Evolutionary conservation across 1,284 basidiomycete genomes (phyloP), one percentile per base, ranked within the genome.

Genomic region (Pseudozyma sp.): DNA sequence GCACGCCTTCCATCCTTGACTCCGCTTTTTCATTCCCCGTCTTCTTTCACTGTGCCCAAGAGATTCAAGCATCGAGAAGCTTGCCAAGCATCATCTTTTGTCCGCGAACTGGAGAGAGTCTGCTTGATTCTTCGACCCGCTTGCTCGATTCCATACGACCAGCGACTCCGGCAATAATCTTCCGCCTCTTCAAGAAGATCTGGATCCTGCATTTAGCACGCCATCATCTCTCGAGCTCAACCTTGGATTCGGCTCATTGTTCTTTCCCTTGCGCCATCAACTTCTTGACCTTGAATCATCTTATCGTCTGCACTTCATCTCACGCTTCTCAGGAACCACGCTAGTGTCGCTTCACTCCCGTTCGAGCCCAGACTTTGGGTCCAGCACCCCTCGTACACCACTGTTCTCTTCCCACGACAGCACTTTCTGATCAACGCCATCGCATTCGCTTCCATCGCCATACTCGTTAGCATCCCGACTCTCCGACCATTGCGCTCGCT

Each of bases 201-300:
- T 31, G 6, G 25, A 6, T 25, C 49, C 38, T 45, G 10, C 21
- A 9, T 19, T 50, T 40, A 62, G 60, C 60, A 62, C 60, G 60
- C 60, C 60, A 62, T 62, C 39, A 13, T 19, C 40, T 25, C n/a
- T 35, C 34, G 12, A 38, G 34, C 31, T 25, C n/a, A 3, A 6
- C 25, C 25, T 31, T 6, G 25, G 25, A 3, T 19, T 12, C 48
- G 36, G 11, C 39, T 18, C 18, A 0, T 53, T 8, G 42, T 4
- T 34, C 19, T 31, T 40, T 18, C 16, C 12, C 34, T 51, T 50
- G 43, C 55, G 49, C 61, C 61, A 48, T 63, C 60, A 47, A 40
- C 25, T 31, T 31, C 25, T 3, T 31, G 25, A 31, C 25, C 25
- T 31, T 31, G 3, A 6, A 3, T 31, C 25, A 31, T 3, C 25